Base-by-base conservation (phyloP, 441 rosid species). In the Pelargonium exstipulatum region DNA sequence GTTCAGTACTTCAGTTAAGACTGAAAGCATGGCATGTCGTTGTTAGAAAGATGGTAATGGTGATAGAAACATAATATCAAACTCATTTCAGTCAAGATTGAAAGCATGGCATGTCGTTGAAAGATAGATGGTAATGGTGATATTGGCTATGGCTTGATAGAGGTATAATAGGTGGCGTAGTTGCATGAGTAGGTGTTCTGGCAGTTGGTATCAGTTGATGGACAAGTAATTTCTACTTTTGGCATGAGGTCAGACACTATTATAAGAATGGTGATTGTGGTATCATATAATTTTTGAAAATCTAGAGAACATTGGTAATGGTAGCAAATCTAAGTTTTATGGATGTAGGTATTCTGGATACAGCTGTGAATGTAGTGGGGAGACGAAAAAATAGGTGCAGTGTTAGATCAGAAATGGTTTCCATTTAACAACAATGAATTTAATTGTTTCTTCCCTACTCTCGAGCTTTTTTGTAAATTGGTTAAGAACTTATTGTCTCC, bases 401-500 rank as follows among this genome's bases (percentile, higher is more conserved):
- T 49, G 57, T 49, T 49, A 17, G 18, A 49, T 49, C 18, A 49
- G 20, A 16, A 49, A 1, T 49, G 57, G 57, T 49, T 18, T 17
- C 22, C 61, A 13, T 55, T 55, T 2, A 17, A 18, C 9, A 55
- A 5, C 13, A 17, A 51, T 53, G 9, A 51, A 4, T 6, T 14
- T 16, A 14, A 5, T 10, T 43, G 24, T 18, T 40, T 42, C 13
- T 68, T 17, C 53, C 18, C 29, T 17, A 18, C 9, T 16, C 17
- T 43, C 6, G 61, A 60, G 32, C 48, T 57, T 62, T 9, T 32
- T 32, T 32, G 5, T 8, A 8, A 43, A 58, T 12, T 18, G 57
- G 49, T 61, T 61, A 72, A 29, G 49, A 72, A 66, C 37, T 9
- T 62, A 53, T 49, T 8, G 10, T 66, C 49, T 67, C 46, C 12